A percentile compares a stretch with the other conserved stretches of the same genome.
phyloP scores from a whole-genome alignment of 352 stramenopile species.

The Phytophthora rubi region DNA sequence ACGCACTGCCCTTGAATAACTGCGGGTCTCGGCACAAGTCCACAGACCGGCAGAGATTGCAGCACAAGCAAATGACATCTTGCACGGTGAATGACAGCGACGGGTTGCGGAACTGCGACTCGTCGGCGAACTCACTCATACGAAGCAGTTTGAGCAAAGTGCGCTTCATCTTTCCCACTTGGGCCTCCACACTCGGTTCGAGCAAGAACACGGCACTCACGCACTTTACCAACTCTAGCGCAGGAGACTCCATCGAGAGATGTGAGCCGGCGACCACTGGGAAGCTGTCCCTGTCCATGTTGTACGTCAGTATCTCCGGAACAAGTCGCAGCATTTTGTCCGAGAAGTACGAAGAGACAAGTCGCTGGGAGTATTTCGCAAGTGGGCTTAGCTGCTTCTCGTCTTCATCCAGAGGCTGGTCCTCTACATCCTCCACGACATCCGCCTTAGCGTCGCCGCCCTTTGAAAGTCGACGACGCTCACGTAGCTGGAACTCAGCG shows the following conservation, averaged over 20 bases:
- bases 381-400: conserved; percentile 61
- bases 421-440: conserved; percentile 24
- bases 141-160: conserved; percentile 89
- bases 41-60: conserved; percentile 95
- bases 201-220: conserved; percentile 93
- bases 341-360: conserved; percentile 77
- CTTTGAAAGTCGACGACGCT: conserved; percentile 30
- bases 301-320: conserved; percentile 76
- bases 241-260: conserved; percentile 81
- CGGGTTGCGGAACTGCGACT: conserved; percentile 94
- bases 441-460: conserved; percentile 25
- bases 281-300: conserved; percentile 74
- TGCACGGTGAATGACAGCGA: conserved; percentile 95
- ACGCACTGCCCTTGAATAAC: conserved; percentile 82
- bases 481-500: conserved; percentile 60
- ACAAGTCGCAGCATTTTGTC: conserved; percentile 83
- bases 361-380: conserved; percentile 71
- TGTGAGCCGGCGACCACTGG: conserved; percentile 88
- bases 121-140: conserved; percentile 76
- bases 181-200: conserved; percentile 90
- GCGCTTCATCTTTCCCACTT: conserved; percentile 92
- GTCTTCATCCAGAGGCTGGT: conserved; percentile 54
- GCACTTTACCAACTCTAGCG: conserved; percentile 98
- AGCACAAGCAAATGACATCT: conserved; percentile 97
- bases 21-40: conserved; percentile 96